Percentiles rank a stretch among this genome's conserved stretches.
phyloP scores from a whole-genome alignment of 2,329 filamentous ascomycete species.

The Alternaria arbusti region DNA sequence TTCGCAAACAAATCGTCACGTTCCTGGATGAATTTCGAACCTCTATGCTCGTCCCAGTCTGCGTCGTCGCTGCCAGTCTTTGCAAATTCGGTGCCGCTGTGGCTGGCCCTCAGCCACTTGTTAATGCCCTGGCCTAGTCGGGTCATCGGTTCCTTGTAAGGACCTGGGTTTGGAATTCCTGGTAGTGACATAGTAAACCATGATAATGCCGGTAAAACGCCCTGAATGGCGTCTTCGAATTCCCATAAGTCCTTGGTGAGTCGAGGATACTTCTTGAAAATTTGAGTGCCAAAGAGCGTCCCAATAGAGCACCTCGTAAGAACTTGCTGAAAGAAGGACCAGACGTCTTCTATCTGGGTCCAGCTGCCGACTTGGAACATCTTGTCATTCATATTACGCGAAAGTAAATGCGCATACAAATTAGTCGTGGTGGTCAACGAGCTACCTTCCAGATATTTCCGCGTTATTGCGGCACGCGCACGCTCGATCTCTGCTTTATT shows the following conservation, averaged over 20 bases:
- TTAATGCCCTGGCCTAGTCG: slow-evolving; percentile 27
- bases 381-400: slow-evolving; percentile 34
- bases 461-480: not conserved
- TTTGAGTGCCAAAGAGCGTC: slow-evolving; percentile 30
- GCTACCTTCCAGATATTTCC: slow-evolving; percentile 23
- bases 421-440: slow-evolving; percentile 15
- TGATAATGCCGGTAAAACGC: too few species aligned
- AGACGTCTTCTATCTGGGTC: slow-evolving; percentile 41
- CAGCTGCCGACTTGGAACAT: slow-evolving; percentile 38
- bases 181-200: too few species aligned
- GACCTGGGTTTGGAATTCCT: too few species aligned
- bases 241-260: slow-evolving; percentile 36
- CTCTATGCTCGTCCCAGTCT: slow-evolving; percentile 26
- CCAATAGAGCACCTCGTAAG: slow-evolving; percentile 32
- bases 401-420: slow-evolving; percentile 28
- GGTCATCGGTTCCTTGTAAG: slow-evolving; percentile 23
- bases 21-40: slow-evolving; percentile 31
- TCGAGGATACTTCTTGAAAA: slow-evolving; percentile 34
- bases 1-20: slow-evolving; percentile 7
- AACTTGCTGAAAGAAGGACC: slow-evolving; percentile 38
- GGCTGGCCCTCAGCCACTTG: slow-evolving; percentile 28
- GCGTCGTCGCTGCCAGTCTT: slow-evolving; percentile 16
- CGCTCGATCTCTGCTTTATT: too few species aligned
- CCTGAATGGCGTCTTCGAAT: slow-evolving; percentile 19
- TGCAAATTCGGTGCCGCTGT: slow-evolving; percentile 23